Evolutionary conservation across 345 rosid species (phyloP).

Genomic region (Noccaea bulbosa): DNA sequence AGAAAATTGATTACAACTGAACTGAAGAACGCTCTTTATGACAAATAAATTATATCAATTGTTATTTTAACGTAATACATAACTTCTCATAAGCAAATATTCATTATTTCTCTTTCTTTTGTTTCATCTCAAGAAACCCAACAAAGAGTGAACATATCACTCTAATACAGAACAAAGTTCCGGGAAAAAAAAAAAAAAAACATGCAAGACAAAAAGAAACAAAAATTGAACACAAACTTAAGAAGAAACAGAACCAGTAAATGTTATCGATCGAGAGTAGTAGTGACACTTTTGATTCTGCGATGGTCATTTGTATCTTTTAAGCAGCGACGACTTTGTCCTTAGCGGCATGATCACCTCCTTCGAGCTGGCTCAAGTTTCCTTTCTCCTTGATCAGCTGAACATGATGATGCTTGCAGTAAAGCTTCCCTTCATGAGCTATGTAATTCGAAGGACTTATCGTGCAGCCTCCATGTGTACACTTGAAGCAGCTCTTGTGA

Average conservation of each 20-base stretch:
- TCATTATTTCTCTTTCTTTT: conserved; percentile 25
- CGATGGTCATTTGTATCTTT: conserved; percentile 20
- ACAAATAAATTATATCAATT: not conserved
- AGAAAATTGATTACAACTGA: not conserved
- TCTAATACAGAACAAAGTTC: conserved; percentile 3
- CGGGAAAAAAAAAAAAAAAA: conserved; percentile 1
- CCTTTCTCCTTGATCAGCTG: conserved; percentile 97
- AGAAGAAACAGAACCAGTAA: conserved; percentile 31
- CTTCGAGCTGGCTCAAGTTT: conserved; percentile 94
- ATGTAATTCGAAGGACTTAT: conserved; percentile 95
- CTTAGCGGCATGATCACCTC: conserved; percentile 53
- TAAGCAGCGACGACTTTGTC: conserved; percentile 45
- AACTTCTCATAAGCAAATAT: conserved; percentile 14
- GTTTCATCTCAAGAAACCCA: conserved; percentile 36
- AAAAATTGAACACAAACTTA: conserved; percentile 11
- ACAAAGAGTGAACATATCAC: conserved; percentile 34
- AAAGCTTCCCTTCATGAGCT: conserved; percentile 94
- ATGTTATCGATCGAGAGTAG: not conserved
- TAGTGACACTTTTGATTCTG: conserved; percentile 25
- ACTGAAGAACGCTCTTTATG: not conserved
- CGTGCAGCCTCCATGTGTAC: conserved; percentile 94
- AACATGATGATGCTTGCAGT: conserved; percentile 95
- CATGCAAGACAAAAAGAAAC: not conserved
- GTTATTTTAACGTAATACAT: conserved; percentile 8
- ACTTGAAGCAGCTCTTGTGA: conserved; percentile 98